These are phyloP conservation scores for Hymenoscyphus albidus DNA, from an alignment of 2,329 filamentous ascomycete genomes.

Conservation along the genomic window DNA sequence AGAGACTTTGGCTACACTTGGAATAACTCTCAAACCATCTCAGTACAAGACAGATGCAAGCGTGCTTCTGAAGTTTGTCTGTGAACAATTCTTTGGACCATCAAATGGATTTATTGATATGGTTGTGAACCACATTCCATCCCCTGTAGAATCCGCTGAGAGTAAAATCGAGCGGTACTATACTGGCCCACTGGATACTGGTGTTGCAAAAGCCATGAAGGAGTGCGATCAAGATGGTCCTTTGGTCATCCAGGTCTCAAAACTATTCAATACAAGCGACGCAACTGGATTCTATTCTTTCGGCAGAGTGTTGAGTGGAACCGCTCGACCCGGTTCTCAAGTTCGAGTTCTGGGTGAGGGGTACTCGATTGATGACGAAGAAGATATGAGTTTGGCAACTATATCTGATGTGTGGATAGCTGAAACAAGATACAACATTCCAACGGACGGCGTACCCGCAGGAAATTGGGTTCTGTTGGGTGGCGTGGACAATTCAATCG, in stretches of 20 bases:
- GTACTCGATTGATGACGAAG: slow-evolving; percentile 94
- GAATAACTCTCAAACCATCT: slow-evolving; percentile 84
- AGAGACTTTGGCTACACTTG: slow-evolving; percentile 70
- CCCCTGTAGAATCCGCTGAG: slow-evolving; percentile 73
- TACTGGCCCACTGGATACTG: slow-evolving; percentile 81
- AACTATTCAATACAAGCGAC: slow-evolving; percentile 85
- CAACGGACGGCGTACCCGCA: slow-evolving; percentile 86
- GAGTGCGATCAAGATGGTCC: slow-evolving; percentile 86
- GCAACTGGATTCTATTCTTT: slow-evolving; percentile 89
- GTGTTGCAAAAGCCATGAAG: slow-evolving; percentile 74
- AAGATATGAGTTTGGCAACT: slow-evolving; percentile 88
- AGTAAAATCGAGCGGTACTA: slow-evolving; percentile 82
- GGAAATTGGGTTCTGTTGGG: slow-evolving; percentile 90
- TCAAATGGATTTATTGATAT: slow-evolving; percentile 93
- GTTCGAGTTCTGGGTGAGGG: slow-evolving; percentile 92
- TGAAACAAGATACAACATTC: slow-evolving; percentile 89
- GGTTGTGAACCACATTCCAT: slow-evolving; percentile 85
- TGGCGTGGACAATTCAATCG: slow-evolving; percentile 95
- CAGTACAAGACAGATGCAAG: slow-evolving; percentile 89
- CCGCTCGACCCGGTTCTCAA: slow-evolving; percentile 73
- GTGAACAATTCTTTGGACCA: slow-evolving; percentile 91
- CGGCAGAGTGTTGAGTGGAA: slow-evolving; percentile 89
- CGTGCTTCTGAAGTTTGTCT: slow-evolving; percentile 82
- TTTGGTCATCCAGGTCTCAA: slow-evolving; percentile 86
- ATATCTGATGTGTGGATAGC: slow-evolving; percentile 85